Base-by-base conservation (phyloP, 176 grass and related monocot species). In the Cymbopogon citratus region DNA sequence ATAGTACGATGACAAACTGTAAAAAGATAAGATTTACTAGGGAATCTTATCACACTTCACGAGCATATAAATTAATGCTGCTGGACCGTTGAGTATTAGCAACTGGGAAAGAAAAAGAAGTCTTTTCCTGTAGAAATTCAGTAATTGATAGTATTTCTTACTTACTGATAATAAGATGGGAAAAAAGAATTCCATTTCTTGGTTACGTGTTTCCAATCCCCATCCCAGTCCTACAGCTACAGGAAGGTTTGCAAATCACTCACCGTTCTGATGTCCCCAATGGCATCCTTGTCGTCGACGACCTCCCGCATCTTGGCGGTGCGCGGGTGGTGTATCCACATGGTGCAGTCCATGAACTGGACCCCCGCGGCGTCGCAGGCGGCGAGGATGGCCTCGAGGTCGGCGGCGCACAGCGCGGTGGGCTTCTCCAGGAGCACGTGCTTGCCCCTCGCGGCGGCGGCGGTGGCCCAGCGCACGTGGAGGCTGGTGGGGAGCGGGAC, bases 271-370 rank as follows among this genome's bases (percentile, higher is more conserved):
- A 89, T 26, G 19, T 89, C 81, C 5, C 94, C 91, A 16, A 94
- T 83, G 38, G 60, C 82, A 21, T 19, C 72, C 54, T 76, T 40
- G 85, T 91, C 86, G 15, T 66, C 84, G 62, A 97, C 57, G 13
- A 85, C 7, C 12, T 91, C 84, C n/a, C 87, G 46, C 92, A 97
- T 97, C 90, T 83, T 88, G 59, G 81, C 81, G 4, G 94, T 94
- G 56, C 94, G 80, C 3, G 92, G 94, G 75, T 97, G 56, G 74
- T 97, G 94, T 87, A 97, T 85, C 94, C 92, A 94, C 94, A 97
- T 92, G 21, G 94, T 94, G 68, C 74, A 72, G 73, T 97, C 92
- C 90, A 97, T 97, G 73, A 97, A 92, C 74, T 92, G 89, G 56
- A 97, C 91, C 5, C 85, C 79, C 24, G 56, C 38, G 26, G 51